These are phyloP conservation scores for Evansstolkia leycettana DNA, from an alignment of 495 filamentous ascomycete genomes.

Conservation along the genomic window DNA sequence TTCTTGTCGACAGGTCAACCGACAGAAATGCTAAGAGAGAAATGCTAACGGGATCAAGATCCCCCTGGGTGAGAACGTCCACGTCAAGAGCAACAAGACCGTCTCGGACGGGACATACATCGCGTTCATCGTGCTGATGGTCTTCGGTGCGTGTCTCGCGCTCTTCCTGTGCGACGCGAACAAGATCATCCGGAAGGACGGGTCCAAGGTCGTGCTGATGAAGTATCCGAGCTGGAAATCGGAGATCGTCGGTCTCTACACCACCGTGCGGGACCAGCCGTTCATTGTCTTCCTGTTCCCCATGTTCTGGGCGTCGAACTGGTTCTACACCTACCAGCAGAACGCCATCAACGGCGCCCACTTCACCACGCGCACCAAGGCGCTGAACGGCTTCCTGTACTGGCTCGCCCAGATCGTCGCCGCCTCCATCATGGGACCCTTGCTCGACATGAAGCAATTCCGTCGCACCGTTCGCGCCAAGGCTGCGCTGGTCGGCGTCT, in stretches of 20 bases:
- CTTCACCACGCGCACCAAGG: constrained; percentile 71
- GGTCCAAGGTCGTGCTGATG: constrained; percentile 73
- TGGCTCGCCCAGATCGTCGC: constrained; percentile 82
- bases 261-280: constrained; percentile 57
- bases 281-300: constrained; percentile 81
- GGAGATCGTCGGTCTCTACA: constrained; percentile 65
- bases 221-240: constrained; percentile 73
- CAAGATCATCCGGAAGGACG: constrained; percentile 66
- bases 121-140: constrained; percentile 82
- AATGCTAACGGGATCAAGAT: constrained; percentile 30
- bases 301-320: constrained; percentile 54
- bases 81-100: constrained; percentile 49
- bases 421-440: constrained; percentile 63
- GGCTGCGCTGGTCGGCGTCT: no score
- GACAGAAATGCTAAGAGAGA: no score
- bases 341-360: constrained; percentile 46
- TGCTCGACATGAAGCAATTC: constrained; percentile 52
- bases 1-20: background rate
- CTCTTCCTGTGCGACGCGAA: constrained; percentile 65
- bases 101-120: constrained; percentile 89
- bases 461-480: constrained; percentile 67
- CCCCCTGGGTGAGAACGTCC: constrained; percentile 69
- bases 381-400: constrained; percentile 78
- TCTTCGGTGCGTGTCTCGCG: constrained; percentile 60
- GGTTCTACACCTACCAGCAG: constrained; percentile 41